These are phyloP conservation scores for Fraxinus platypoda DNA, from an alignment of 305 asterid genomes.

Conservation along the genomic window DNA sequence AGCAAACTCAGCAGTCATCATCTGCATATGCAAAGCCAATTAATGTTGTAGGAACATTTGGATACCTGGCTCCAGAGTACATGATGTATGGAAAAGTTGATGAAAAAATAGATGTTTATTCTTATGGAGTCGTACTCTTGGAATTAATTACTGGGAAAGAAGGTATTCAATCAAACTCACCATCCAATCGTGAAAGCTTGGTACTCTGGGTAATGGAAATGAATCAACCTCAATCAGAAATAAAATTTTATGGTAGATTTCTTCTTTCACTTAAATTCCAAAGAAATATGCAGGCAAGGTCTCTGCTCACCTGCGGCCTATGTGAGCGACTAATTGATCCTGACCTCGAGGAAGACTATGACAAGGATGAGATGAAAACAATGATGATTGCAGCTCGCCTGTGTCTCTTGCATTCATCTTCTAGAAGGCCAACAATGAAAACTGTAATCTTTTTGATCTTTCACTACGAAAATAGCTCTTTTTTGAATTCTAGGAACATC, in stretches of 20 bases:
- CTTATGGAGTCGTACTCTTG: slow-evolving; percentile 77
- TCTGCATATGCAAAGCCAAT: slow-evolving; percentile 33
- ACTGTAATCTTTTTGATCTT: slow-evolving; percentile 35
- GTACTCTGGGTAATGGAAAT: slow-evolving; percentile 58
- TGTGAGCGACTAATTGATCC: slow-evolving; percentile 73
- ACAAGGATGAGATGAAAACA: slow-evolving; percentile 58
- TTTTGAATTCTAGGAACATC: background rate
- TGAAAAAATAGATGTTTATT: slow-evolving; percentile 79
- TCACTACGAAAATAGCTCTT: background rate
- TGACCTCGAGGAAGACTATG: slow-evolving; percentile 44
- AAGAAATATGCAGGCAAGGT: slow-evolving; percentile 54
- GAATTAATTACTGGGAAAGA: slow-evolving; percentile 82
- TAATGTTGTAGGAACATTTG: slow-evolving; percentile 52
- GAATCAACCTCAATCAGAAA: background rate
- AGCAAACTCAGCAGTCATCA: slow-evolving; percentile 33
- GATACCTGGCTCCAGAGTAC: slow-evolving; percentile 85
- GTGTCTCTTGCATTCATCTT: slow-evolving; percentile 77
- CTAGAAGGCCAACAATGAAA: slow-evolving; percentile 78
- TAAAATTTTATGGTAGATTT: background rate
- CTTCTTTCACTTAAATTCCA: background rate
- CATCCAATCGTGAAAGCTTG: slow-evolving; percentile 57
- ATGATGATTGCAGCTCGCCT: slow-evolving; percentile 62
- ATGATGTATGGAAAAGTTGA: slow-evolving; percentile 80
- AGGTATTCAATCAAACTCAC: slow-evolving; percentile 43
- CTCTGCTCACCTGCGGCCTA: slow-evolving; percentile 59